A percentile compares a stretch with the other conserved stretches of the same genome.
phyloP scores from a whole-genome alignment of 2,329 filamentous ascomycete species.

The Atkinsonella hypoxylon region DNA sequence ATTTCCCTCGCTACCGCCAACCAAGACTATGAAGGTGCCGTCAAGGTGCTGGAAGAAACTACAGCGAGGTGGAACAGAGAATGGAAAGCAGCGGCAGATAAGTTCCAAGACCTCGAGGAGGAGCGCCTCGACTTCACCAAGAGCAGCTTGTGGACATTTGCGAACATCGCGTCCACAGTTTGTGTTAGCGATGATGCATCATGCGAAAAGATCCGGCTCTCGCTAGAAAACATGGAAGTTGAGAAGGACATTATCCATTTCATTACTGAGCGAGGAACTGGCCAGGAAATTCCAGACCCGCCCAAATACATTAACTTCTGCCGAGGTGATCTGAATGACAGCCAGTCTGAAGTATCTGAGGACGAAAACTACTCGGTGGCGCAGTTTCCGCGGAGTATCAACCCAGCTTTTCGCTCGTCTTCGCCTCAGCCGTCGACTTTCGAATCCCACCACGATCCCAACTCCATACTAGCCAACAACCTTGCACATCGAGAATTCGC shows the following conservation, averaged over 20 bases:
- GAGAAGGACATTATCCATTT: conserved; percentile 87
- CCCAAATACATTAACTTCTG: conserved; percentile 99
- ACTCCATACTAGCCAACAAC: conserved; percentile 59
- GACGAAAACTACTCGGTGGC: conserved; percentile 89
- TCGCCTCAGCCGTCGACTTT: conserved; percentile 91
- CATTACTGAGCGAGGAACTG: conserved; percentile 80
- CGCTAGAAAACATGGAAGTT: conserved; percentile 90
- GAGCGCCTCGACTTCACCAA: conserved; percentile 95
- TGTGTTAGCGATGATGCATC: conserved; percentile 95
- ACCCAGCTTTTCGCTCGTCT: conserved; percentile 88
- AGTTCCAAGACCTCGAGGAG: conserved; percentile 98
- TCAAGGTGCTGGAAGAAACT: conserved; percentile 90
- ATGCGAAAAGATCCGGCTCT: conserved; percentile 90
- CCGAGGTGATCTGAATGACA: conserved; percentile 73
- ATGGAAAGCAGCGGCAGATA: conserved; percentile 96
- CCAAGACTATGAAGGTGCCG: conserved; percentile 82
- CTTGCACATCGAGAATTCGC: conserved; percentile 45
- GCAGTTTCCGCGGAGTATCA: conserved; percentile 89
- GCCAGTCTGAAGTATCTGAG: conserved; percentile 69
- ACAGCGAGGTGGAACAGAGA: conserved; percentile 94
- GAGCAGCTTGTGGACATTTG: conserved; percentile 95
- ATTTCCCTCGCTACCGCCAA: conserved; percentile 87
- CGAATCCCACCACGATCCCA: conserved; percentile 82
- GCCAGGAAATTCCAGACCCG: conserved; percentile 92
- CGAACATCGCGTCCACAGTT: conserved; percentile 92